These are phyloP conservation scores for Arthrobotrys iridis DNA, from an alignment of 2,329 filamentous ascomycete species.

Conservation along the genomic window DNA sequence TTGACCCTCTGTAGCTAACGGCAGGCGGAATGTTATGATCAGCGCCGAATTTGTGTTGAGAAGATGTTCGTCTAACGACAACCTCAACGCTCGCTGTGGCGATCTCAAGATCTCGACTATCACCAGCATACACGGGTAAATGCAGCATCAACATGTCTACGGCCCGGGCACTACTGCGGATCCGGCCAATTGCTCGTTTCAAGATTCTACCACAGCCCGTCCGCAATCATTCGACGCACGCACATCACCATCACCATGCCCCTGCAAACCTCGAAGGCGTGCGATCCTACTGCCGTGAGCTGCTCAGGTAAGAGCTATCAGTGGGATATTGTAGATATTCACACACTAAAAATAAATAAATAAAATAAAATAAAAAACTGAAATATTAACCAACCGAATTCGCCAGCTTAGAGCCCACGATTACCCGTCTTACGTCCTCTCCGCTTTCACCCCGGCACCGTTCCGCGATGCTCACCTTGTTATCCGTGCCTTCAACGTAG, in stretches of 20 bases:
- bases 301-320: slow-evolving; percentile 44
- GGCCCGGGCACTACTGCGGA: not conserved
- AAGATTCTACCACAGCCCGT: not conserved
- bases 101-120: not conserved
- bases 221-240: slow-evolving; percentile 52
- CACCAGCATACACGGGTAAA: not conserved
- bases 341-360: too few relatives aligned
- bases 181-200: not conserved
- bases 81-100: not conserved
- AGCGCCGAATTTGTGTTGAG: slow-evolving; percentile 22
- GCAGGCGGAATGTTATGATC: not conserved
- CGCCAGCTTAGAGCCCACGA: slow-evolving; percentile 76
- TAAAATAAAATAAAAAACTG: too few relatives aligned
- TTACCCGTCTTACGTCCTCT: slow-evolving; percentile 84
- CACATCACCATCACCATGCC: slow-evolving; percentile 60
- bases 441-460: slow-evolving; percentile 80
- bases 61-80: slow-evolving; percentile 19
- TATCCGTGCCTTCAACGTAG: slow-evolving; percentile 90
- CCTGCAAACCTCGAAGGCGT: slow-evolving; percentile 19
- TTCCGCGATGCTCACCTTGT: slow-evolving; percentile 86
- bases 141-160: slow-evolving; percentile 4
- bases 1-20: not conserved
- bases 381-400: not conserved
- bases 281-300: slow-evolving; percentile 36
- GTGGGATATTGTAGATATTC: too few relatives aligned